phyloP scores from a whole-genome alignment of 495 filamentous ascomycete genomes.

The Annulohypoxylon maeteangense region DNA sequence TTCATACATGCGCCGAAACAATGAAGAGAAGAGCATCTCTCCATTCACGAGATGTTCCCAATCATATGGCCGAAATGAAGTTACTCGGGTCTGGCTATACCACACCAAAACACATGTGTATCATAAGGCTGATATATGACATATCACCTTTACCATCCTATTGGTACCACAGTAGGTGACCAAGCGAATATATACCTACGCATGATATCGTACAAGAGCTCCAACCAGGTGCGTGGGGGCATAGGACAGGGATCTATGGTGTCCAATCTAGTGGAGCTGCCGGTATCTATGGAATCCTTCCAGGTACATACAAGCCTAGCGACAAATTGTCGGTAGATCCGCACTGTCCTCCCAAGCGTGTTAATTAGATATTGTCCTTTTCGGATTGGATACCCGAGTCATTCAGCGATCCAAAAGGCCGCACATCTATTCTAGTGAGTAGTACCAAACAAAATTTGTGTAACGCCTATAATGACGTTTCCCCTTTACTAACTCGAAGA shows the following conservation, averaged over 20 bases:
- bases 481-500: conserved; percentile 1
- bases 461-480: not conserved
- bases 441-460: conserved; percentile 2
- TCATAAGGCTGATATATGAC: conserved; percentile 9
- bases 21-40: not conserved
- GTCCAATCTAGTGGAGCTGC: conserved; percentile 14
- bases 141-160: not conserved
- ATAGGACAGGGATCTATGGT: not conserved
- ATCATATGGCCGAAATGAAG: not conserved
- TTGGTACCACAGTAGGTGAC: not conserved
- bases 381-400: conserved; percentile 5
- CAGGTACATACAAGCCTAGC: not conserved
- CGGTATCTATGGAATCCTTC: conserved; percentile 20
- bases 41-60: not conserved
- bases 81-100: not conserved
- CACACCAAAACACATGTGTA: not conserved
- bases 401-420: not conserved
- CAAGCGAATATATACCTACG: not conserved
- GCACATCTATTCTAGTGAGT: not conserved
- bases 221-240: conserved; percentile 6
- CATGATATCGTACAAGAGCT: not conserved
- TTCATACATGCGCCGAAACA: not conserved
- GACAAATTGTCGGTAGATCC: conserved; percentile 24
- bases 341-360: not conserved
- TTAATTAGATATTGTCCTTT: not conserved